Evolutionary conservation across 1,284 basidiomycete genomes (phyloP).

Genomic region (Peniophora sp.): DNA sequence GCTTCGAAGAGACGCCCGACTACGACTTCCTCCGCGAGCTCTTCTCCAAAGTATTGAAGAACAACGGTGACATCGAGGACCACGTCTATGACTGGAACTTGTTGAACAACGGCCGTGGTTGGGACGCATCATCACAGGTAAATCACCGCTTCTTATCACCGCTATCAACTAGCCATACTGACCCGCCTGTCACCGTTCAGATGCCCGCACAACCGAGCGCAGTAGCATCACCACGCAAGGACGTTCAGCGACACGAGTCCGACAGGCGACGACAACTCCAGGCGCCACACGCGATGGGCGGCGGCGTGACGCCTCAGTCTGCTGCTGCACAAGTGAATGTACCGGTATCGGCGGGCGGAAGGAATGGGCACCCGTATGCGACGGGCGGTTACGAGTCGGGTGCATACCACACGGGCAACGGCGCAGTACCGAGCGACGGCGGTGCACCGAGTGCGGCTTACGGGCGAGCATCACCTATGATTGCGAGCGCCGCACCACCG

Average conservation of each 20-base stretch:
- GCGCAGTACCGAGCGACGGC: slow-evolving; percentile 27
- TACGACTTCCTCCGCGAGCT: slow-evolving; percentile 93
- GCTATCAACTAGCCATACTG: slow-evolving; percentile 56
- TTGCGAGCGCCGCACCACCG: slow-evolving; percentile 59
- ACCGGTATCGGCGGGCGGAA: slow-evolving; percentile 44
- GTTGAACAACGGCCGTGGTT: slow-evolving; percentile 87
- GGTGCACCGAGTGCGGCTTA: slow-evolving; percentile 43
- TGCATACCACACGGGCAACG: slow-evolving; percentile 23
- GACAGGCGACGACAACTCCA: background rate
- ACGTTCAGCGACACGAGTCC: background rate
- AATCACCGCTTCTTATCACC: slow-evolving; percentile 22
- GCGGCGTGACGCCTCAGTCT: slow-evolving; percentile 55
- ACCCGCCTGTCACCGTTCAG: slow-evolving; percentile 50
- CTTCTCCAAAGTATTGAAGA: slow-evolving; percentile 88
- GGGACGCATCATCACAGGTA: slow-evolving; percentile 78
- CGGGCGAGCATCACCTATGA: slow-evolving; percentile 69
- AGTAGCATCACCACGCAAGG: background rate
- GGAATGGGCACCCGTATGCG: slow-evolving; percentile 59
- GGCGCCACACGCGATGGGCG: slow-evolving; percentile 39
- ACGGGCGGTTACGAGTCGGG: slow-evolving; percentile 48
- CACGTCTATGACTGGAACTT: slow-evolving; percentile 89
- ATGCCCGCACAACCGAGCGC: background rate
- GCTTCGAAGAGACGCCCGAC: slow-evolving; percentile 92
- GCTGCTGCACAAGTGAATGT: slow-evolving; percentile 69
- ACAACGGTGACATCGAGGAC: slow-evolving; percentile 82